Conservation (phyloP, 2,329 filamentous ascomycete species). For the Penicillium decumbens region DNA sequence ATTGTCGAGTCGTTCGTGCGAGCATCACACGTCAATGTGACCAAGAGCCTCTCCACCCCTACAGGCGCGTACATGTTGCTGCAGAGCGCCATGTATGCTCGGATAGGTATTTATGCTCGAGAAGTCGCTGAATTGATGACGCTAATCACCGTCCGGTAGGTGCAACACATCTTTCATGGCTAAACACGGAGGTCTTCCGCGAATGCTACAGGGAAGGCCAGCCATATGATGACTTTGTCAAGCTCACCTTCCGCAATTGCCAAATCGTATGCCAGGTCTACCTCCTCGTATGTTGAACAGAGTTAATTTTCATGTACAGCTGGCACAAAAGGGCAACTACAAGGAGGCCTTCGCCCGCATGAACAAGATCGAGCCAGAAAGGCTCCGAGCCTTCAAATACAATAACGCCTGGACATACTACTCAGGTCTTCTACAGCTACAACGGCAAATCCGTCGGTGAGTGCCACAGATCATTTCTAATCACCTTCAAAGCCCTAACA, state of each 20-base stretch:
- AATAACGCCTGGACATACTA: conserved; percentile 55
- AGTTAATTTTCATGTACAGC: conserved; percentile 27
- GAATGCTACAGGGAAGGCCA: conserved; percentile 63
- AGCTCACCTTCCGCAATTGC: conserved; percentile 66
- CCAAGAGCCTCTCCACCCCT: conserved; percentile 66
- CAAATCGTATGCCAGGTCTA: conserved; percentile 47
- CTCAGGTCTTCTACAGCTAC: conserved; percentile 42
- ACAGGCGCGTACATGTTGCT: conserved; percentile 71
- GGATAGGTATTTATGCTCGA: conserved; percentile 57
- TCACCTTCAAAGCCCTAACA: conserved; percentile 14
- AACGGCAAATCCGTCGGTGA: conserved; percentile 42
- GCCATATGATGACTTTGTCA: conserved; percentile 73
- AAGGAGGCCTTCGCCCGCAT: conserved; percentile 61
- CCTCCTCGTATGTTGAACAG: neutral
- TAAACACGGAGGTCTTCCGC: conserved; percentile 67
- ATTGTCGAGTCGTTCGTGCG: conserved; percentile 76
- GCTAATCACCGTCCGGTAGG: conserved; percentile 35
- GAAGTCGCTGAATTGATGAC: neutral
- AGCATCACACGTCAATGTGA: conserved; percentile 75
- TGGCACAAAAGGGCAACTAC: conserved; percentile 65
- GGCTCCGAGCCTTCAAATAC: conserved; percentile 68
- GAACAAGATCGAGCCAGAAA: conserved; percentile 56
- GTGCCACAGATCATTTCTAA: neutral
- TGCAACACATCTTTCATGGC: conserved; percentile 51
- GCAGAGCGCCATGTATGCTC: conserved; percentile 67